Conservation (phyloP, 73 alveolate species). For the Breviolum minutum region DNA sequence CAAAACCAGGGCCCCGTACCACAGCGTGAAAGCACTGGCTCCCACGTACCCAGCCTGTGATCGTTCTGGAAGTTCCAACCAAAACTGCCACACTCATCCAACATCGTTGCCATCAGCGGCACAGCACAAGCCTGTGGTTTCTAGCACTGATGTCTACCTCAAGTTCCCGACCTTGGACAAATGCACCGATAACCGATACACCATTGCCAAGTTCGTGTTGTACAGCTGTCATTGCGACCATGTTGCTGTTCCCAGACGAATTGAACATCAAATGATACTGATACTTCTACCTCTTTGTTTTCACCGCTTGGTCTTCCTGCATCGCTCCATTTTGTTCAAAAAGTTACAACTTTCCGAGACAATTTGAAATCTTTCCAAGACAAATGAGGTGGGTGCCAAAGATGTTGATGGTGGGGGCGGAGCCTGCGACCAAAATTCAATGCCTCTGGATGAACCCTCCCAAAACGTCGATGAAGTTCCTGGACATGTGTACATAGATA, state of each 20-base stretch:
- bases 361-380: too few species aligned
- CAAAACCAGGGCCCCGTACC: neutral
- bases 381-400: neutral
- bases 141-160: conserved; percentile 76
- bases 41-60: conserved; percentile 69
- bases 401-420: conserved; percentile 48
- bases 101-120: neutral
- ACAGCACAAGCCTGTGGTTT: conserved; percentile 52
- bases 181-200: neutral
- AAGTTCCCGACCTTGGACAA: conserved; percentile 15
- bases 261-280: too few species aligned
- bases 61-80: neutral
- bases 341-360: too few species aligned
- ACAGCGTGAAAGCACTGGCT: conserved; percentile 83
- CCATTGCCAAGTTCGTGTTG: neutral
- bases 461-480: too few species aligned
- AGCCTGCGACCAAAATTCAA: neutral
- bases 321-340: too few species aligned
- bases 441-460: too few species aligned
- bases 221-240: too few species aligned
- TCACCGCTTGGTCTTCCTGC: neutral
- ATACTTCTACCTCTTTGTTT: neutral
- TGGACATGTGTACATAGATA: too few species aligned
- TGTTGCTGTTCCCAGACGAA: too few species aligned
- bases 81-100: neutral